These are phyloP conservation scores for Amniculicola lignicola DNA, from an alignment of 495 filamentous ascomycete species.

Conservation along the genomic window DNA sequence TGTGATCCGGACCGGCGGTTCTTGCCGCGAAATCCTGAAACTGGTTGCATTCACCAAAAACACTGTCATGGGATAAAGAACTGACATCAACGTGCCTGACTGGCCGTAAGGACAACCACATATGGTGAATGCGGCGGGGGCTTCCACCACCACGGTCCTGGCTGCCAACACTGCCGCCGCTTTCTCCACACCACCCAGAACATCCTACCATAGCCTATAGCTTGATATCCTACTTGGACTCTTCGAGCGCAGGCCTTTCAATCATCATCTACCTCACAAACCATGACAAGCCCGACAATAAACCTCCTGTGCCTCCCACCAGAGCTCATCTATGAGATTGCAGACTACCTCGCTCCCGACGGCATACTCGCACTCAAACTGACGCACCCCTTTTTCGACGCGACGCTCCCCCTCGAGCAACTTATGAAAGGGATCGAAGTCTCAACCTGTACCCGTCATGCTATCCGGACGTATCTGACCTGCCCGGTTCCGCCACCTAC, in stretches of 20 bases:
- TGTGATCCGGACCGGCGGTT: not conserved
- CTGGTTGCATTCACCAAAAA: too few species aligned
- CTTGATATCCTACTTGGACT: not conserved
- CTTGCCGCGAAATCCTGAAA: constrained; percentile 14
- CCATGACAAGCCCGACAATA: constrained; percentile 1
- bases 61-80: too few species aligned
- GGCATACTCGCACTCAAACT: constrained; percentile 26
- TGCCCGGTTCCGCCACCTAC: constrained; percentile 1
- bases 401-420: not conserved
- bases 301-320: constrained; percentile 17
- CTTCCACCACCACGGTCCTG: too few species aligned
- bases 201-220: not conserved
- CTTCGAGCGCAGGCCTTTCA: not conserved
- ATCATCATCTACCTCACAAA: not conserved
- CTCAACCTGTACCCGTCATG: constrained; percentile 15
- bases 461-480: constrained; percentile 22
- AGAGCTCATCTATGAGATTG: constrained; percentile 26
- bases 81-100: not conserved
- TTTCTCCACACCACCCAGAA: too few species aligned
- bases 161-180: too few species aligned
- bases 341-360: constrained; percentile 25
- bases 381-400: constrained; percentile 11
- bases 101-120: too few species aligned
- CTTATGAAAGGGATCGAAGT: not conserved
- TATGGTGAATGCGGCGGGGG: too few species aligned